Percentiles rank a stretch among this genome's conserved stretches.
phyloP scores from a whole-genome alignment of 1,139 yeast genomes.

The Pichia norvegensis region DNA sequence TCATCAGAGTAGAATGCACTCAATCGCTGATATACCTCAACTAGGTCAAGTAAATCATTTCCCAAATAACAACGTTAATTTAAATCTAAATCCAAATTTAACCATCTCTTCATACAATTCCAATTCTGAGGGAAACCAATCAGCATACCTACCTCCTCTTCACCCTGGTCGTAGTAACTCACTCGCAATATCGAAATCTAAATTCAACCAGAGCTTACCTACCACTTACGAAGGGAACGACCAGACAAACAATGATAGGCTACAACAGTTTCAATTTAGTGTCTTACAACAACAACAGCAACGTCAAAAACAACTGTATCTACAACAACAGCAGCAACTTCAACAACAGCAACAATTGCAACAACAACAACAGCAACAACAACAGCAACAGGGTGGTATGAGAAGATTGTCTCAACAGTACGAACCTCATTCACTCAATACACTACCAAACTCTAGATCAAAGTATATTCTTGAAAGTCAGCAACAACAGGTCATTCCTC shows the following conservation, averaged over 20 bases:
- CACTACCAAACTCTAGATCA: background rate
- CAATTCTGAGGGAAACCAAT: background rate
- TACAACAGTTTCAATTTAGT: background rate
- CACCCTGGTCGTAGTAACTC: constrained; percentile 8
- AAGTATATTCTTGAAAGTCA: constrained; percentile 9
- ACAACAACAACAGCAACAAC: background rate
- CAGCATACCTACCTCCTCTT: constrained; percentile 1
- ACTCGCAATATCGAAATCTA: constrained; percentile 13
- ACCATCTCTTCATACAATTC: background rate
- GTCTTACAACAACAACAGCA: background rate
- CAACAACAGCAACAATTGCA: background rate
- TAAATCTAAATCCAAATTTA: background rate
- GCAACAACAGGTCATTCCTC: constrained; percentile 30
- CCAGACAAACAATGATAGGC: background rate
- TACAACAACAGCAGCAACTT: constrained; percentile 7
- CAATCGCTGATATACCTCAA: constrained; percentile 7
- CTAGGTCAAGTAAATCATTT: background rate
- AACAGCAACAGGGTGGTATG: background rate
- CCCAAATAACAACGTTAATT: background rate
- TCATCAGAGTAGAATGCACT: constrained; percentile 5
- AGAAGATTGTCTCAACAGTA: constrained; percentile 8
- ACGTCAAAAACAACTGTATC: constrained; percentile 1
- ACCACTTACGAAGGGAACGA: constrained; percentile 42
- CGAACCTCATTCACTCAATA: constrained; percentile 1
- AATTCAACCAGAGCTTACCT: constrained; percentile 30